A percentile compares a stretch with the other conserved stretches of the same genome.
Evolutionary conservation across 257 asterid species (phyloP).

Genomic region (Przewalskia tangutica): DNA sequence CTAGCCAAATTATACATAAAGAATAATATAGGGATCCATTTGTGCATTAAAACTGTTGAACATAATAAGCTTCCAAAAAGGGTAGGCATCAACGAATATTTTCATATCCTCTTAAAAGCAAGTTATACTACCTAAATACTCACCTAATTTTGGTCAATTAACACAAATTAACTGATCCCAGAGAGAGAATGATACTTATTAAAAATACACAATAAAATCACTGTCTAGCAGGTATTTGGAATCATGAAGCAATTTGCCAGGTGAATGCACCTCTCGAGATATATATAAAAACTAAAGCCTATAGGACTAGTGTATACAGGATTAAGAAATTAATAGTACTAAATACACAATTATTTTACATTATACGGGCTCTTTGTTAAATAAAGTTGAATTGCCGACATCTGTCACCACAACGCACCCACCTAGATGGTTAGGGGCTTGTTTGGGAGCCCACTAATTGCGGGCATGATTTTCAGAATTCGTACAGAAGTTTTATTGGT

Average conservation of each 20-base stretch:
- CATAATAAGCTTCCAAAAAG: background rate
- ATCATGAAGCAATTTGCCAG: background rate
- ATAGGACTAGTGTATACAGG: background rate
- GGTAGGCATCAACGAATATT: background rate
- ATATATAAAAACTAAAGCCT: background rate
- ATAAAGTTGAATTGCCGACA: background rate
- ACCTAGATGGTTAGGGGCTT: background rate
- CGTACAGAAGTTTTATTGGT: background rate
- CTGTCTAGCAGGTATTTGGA: background rate
- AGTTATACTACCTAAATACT: background rate
- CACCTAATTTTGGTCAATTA: background rate
- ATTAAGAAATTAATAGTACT: background rate
- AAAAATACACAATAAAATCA: background rate
- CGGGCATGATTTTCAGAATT: background rate
- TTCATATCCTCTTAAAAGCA: background rate
- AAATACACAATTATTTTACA: background rate
- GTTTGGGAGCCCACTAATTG: background rate
- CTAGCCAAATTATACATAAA: background rate
- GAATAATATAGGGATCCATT: background rate
- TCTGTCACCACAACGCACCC: background rate
- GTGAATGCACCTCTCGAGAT: background rate
- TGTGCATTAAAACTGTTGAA: background rate
- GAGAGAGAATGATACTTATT: background rate
- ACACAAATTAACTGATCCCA: background rate
- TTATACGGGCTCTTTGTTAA: background rate